phyloP scores from a whole-genome alignment of 164 flowering plant genomes.

The Berberis thunbergii region DNA sequence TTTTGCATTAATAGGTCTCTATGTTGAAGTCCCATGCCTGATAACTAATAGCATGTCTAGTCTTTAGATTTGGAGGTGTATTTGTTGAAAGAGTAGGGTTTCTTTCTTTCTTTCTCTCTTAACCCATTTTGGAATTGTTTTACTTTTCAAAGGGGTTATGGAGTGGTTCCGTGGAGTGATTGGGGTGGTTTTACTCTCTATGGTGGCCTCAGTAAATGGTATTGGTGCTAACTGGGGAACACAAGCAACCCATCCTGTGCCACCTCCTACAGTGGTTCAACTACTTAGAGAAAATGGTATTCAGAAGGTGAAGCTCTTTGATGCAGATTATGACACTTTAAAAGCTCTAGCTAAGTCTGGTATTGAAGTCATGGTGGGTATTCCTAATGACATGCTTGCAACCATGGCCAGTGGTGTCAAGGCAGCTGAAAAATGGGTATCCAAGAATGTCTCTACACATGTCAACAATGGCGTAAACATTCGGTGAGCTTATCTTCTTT shows the following conservation, averaged over 20 bases:
- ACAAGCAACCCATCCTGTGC: slow-evolving; percentile 61
- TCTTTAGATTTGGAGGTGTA: no score
- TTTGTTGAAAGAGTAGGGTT: no score
- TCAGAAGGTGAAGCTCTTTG: slow-evolving; percentile 86
- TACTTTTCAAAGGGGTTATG: slow-evolving; percentile 8
- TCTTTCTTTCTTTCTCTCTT: no score
- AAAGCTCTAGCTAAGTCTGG: slow-evolving; percentile 45
- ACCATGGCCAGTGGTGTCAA: slow-evolving; percentile 53
- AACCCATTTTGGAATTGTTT: no score
- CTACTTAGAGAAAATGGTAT: slow-evolving; percentile 68
- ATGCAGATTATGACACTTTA: slow-evolving; percentile 57
- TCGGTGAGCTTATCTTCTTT: slow-evolving; percentile 30
- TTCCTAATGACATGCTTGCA: slow-evolving; percentile 82
- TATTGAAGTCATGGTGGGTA: slow-evolving; percentile 95
- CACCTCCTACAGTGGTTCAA: slow-evolving; percentile 50
- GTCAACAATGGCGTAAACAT: slow-evolving; percentile 46
- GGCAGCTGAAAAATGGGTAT: slow-evolving; percentile 90
- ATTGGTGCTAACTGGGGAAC: slow-evolving; percentile 96
- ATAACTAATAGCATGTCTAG: no score
- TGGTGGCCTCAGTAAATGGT: slow-evolving; percentile 28
- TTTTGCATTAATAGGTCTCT: no score
- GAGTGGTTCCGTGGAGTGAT: slow-evolving; percentile 12
- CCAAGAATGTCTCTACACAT: slow-evolving; percentile 67
- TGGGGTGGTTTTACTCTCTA: slow-evolving; percentile 4
- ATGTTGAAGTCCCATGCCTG: no score